Evolutionary conservation across 345 rosid species (phyloP), one percentile per base, ranked within the genome.

Genomic region (Acer saccharum): DNA sequence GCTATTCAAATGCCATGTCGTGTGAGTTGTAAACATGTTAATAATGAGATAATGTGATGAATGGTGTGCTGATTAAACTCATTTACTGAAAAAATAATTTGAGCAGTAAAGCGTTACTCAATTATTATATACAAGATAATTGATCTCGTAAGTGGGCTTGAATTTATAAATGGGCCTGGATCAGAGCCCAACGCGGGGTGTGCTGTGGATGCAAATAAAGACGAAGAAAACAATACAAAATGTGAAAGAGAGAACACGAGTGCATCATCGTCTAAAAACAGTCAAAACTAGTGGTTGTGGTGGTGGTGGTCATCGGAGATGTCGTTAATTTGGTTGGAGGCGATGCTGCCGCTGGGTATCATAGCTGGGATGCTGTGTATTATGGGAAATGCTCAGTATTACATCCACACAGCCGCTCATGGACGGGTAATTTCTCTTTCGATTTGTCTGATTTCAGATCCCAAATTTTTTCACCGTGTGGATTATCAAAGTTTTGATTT

Each of bases 301-400:
- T 65, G n/a, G 39, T 27, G n/a, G 44, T 32, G 18, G 41, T 64
- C n/a, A 41, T 23, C 43, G 71, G 72, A 76, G 64, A 88, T 94
- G 98, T 25, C 87, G 76, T 91, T 84, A 91, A 46, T 78, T 68
- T 90, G 91, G 95, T 54, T 97, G 61, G 98, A 97, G 91, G 96
- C 98, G 29, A 86, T 84, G 7, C 80, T 97, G 39, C 98, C 99
- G 12, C 90, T 97, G 1, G 98, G 98, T 65, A 91, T 97, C 84
- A 97, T 92, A 65, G 99, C 93, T 14, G 99, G 98, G 44, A 92
- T 93, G 97, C 94, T 97, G 7, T 88, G 92, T 60, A 75, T 89
- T 10, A 87, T 88, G 87, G 99, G 99, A 17, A 97, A 97, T 70
- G 83, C 90, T 80, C 99, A 97, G 90, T 91, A 94, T 70, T 78